phyloP scores from a whole-genome alignment of 768 basidiomycete species.

The Suillus americanus region DNA sequence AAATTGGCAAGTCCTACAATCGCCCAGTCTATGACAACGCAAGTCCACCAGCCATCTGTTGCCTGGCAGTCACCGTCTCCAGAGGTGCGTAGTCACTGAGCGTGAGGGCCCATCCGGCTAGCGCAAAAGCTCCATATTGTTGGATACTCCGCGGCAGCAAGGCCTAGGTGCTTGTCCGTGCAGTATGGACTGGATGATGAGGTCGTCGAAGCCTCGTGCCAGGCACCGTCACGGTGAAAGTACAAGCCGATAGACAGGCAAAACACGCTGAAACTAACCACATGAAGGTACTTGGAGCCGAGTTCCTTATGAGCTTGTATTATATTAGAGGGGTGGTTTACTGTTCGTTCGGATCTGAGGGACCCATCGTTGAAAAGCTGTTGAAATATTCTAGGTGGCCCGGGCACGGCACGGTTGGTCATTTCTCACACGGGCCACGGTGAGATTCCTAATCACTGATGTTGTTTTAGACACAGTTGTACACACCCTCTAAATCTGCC shows the following conservation, averaged over 20 bases:
- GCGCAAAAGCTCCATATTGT: background rate
- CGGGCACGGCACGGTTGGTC: background rate
- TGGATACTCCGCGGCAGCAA: background rate
- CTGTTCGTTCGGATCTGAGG: background rate
- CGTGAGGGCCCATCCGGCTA: background rate
- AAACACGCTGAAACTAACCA: background rate
- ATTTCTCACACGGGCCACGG: background rate
- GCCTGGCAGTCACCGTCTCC: background rate
- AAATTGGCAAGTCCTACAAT: background rate
- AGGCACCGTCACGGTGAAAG: background rate
- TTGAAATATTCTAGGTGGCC: background rate
- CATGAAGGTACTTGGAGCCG: background rate
- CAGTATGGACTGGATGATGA: background rate
- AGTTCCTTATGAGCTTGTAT: background rate
- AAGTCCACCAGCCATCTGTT: background rate
- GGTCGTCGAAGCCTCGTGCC: background rate
- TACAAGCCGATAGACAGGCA: background rate
- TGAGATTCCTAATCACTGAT: background rate
- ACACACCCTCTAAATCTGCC: background rate
- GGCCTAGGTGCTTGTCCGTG: background rate
- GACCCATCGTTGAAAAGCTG: background rate
- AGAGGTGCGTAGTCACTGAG: background rate
- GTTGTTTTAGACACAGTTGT: background rate
- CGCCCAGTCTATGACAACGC: background rate
- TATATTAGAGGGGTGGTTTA: background rate